phyloP scores from a whole-genome alignment of 2,329 filamentous ascomycete genomes.

The Diaporthe helianthi region DNA sequence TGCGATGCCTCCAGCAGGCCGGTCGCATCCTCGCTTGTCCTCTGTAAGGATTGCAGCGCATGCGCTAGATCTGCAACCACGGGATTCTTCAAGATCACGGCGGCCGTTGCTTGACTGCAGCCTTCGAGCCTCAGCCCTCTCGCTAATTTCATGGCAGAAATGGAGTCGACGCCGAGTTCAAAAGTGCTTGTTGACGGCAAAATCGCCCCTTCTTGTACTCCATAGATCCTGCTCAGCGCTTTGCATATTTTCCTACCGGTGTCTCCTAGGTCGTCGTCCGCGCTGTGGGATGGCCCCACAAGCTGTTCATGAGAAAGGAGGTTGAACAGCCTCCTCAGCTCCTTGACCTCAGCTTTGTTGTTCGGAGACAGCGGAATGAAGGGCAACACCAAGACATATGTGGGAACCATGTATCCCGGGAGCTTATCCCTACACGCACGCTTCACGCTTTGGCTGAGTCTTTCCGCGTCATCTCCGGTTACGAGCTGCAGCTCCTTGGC shows the following conservation, averaged over 20 bases:
- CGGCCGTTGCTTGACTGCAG: slow-evolving; percentile 66
- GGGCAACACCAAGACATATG: slow-evolving; percentile 76
- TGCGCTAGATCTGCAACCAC: slow-evolving; percentile 55
- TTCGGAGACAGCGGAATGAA: slow-evolving; percentile 83
- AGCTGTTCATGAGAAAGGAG: slow-evolving; percentile 66
- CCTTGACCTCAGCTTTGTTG: slow-evolving; percentile 84
- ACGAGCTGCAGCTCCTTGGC: slow-evolving; percentile 38
- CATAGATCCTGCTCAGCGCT: slow-evolving; percentile 61
- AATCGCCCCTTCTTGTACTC: slow-evolving; percentile 52
- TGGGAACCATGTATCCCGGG: slow-evolving; percentile 90
- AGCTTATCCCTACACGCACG: slow-evolving; percentile 73
- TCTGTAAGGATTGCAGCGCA: slow-evolving; percentile 41
- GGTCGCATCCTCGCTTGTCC: slow-evolving; percentile 32
- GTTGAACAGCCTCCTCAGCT: slow-evolving; percentile 71
- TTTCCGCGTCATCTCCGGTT: slow-evolving; percentile 44
- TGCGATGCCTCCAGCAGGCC: slow-evolving; percentile 61
- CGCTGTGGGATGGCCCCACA: slow-evolving; percentile 57
- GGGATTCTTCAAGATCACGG: slow-evolving; percentile 70
- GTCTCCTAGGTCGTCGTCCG: slow-evolving; percentile 38
- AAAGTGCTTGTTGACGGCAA: slow-evolving; percentile 73
- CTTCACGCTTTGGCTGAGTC: slow-evolving; percentile 56
- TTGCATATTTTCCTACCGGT: slow-evolving; percentile 57
- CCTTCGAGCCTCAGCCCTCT: slow-evolving; percentile 68
- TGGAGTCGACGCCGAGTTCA: slow-evolving; percentile 87
- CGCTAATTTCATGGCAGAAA: slow-evolving; percentile 78